Conservation (phyloP, 345 rosid species). For the Erodium maritimum region DNA sequence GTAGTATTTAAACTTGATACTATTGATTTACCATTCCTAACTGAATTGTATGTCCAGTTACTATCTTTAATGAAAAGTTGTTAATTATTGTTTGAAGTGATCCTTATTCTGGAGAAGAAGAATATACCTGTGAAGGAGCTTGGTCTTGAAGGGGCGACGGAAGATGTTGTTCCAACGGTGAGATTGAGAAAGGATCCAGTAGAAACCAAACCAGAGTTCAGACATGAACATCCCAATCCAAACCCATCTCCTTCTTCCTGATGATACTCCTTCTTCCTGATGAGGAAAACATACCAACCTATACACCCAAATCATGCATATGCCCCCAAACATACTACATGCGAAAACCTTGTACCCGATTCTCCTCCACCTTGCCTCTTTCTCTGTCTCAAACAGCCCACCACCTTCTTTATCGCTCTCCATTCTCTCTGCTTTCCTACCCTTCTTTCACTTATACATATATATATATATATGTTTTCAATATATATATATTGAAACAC, state of each 20-base stretch:
- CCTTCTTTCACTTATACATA: too few relatives aligned
- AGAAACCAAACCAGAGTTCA: slow-evolving; percentile 38
- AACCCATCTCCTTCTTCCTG: slow-evolving; percentile 29
- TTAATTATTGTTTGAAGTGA: too few relatives aligned
- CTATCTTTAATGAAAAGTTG: too few relatives aligned
- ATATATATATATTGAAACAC: too few relatives aligned
- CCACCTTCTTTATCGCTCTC: not conserved
- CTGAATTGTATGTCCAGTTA: too few relatives aligned
- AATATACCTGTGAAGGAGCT: slow-evolving; percentile 32
- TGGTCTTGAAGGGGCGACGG: slow-evolving; percentile 31
- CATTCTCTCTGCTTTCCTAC: too few relatives aligned
- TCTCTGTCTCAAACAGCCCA: slow-evolving; percentile 29
- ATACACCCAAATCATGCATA: slow-evolving; percentile 21
- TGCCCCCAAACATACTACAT: slow-evolving; percentile 15
- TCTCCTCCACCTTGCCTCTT: slow-evolving; percentile 8
- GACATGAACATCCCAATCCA: slow-evolving; percentile 41
- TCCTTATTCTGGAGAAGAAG: not conserved
- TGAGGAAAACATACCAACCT: slow-evolving; percentile 22
- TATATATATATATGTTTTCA: too few relatives aligned
- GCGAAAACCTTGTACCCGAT: slow-evolving; percentile 17
- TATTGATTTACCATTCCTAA: too few relatives aligned
- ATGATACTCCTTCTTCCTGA: slow-evolving; percentile 2
- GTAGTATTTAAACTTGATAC: too few relatives aligned
- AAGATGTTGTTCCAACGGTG: slow-evolving; percentile 31
- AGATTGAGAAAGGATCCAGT: slow-evolving; percentile 37